A percentile compares a stretch with the other conserved stretches of the same genome.
Evolutionary conservation across 2,329 filamentous ascomycete species (phyloP).

Genomic region (Delphinella strobiligena): DNA sequence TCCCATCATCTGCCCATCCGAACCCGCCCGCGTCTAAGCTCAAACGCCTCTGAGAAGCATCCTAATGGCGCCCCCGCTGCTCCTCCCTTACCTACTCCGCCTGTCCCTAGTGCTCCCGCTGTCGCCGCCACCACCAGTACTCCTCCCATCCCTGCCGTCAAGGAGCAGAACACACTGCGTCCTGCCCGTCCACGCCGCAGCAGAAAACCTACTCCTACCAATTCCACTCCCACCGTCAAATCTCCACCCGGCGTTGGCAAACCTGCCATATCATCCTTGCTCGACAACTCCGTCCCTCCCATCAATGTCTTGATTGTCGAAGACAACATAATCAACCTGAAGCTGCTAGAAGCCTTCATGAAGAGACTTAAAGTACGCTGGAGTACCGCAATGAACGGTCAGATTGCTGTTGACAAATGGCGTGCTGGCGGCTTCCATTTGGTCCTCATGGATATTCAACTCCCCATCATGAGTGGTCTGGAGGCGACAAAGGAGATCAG

Average conservation of each 20-base stretch:
- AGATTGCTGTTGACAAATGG: constrained; percentile 90
- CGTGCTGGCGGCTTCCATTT: constrained; percentile 84
- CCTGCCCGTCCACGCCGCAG: constrained; percentile 7
- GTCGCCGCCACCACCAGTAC: constrained; percentile 14
- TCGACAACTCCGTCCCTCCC: constrained; percentile 77
- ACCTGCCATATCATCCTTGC: constrained; percentile 14
- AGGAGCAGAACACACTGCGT: constrained; percentile 11
- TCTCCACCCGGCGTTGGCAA: constrained; percentile 25
- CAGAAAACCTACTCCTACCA: constrained; percentile 11
- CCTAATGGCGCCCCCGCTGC: constrained; percentile 27
- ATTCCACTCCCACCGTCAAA: constrained; percentile 36
- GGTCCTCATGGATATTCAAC: constrained; percentile 96
- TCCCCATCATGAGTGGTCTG: constrained; percentile 91
- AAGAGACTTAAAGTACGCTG: constrained; percentile 90
- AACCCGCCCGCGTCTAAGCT: constrained; percentile 25
- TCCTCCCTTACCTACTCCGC: constrained; percentile 45
- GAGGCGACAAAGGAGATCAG: constrained; percentile 93
- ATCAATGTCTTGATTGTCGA: constrained; percentile 98
- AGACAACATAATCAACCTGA: constrained; percentile 96
- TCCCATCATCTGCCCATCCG: constrained; percentile 22
- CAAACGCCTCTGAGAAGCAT: constrained; percentile 31
- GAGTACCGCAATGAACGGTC: constrained; percentile 94
- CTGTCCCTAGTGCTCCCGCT: constrained; percentile 25
- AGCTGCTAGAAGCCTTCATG: constrained; percentile 87
- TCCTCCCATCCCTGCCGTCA: constrained; percentile 19